A percentile compares a stretch with the other conserved stretches of the same genome.
phyloP scores from a whole-genome alignment of 192 early-diverging fungal genomes.

The Ramicandelaber brevisporus region DNA sequence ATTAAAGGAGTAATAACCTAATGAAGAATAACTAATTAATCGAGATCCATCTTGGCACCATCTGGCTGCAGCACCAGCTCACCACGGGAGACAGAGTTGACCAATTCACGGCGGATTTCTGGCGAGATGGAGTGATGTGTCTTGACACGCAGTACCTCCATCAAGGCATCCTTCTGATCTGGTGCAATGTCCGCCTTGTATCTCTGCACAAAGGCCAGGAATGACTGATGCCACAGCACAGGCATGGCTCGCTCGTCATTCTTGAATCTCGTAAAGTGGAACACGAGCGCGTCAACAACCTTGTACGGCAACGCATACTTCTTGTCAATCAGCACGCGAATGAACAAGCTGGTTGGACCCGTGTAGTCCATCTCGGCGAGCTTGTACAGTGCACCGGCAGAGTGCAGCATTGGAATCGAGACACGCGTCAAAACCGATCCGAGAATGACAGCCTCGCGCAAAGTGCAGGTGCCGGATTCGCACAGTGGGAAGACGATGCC shows the following conservation, averaged over 20 bases:
- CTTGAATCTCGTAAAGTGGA: constrained; percentile 83
- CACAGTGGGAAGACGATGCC: constrained; percentile 89
- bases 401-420: constrained; percentile 86
- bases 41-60: constrained; percentile 19
- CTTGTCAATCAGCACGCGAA: constrained; percentile 88
- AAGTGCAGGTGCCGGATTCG: constrained; percentile 69
- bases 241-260: constrained; percentile 61
- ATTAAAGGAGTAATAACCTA: too few species aligned
- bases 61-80: constrained; percentile 35
- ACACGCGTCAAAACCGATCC: constrained; percentile 78
- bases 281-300: constrained; percentile 85
- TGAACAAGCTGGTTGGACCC: constrained; percentile 80
- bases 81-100: constrained; percentile 37
- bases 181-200: constrained; percentile 89
- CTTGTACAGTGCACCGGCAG: constrained; percentile 73
- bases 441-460: constrained; percentile 89
- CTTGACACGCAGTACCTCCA: constrained; percentile 58
- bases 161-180: constrained; percentile 79
- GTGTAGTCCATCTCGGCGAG: constrained; percentile 96
- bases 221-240: constrained; percentile 91
- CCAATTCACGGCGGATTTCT: constrained; percentile 81
- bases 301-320: constrained; percentile 96
- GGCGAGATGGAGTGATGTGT: constrained; percentile 62
- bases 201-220: constrained; percentile 85
- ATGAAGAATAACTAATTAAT: too few species aligned